A percentile compares a stretch with the other conserved stretches of the same genome.
Evolutionary conservation across 2,329 filamentous ascomycete species (phyloP).

Genomic region (Alternaria ventricosa): DNA sequence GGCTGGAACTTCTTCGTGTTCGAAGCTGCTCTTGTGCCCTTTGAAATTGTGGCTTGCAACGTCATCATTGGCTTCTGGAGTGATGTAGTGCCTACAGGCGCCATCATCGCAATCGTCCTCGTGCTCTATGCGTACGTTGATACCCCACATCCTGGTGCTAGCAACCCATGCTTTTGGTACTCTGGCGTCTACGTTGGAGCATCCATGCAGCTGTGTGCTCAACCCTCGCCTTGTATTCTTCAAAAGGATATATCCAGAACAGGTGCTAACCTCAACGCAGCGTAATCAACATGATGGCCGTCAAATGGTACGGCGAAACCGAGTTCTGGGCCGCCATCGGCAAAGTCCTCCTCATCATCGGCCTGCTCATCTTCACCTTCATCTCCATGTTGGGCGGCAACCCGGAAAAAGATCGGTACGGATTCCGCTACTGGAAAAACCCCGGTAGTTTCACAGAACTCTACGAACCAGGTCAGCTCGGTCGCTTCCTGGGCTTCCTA

Average conservation of each 20-base stretch:
- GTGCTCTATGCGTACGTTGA: conserved; percentile 63
- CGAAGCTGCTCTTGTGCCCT: conserved; percentile 70
- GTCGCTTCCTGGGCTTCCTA: conserved; percentile 77
- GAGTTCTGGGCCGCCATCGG: conserved; percentile 77
- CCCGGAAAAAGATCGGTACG: conserved; percentile 61
- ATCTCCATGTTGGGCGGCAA: conserved; percentile 85
- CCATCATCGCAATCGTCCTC: conserved; percentile 66
- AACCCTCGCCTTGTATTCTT: neutral
- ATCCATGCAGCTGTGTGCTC: neutral
- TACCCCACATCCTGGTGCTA: neutral
- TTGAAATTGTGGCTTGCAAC: conserved; percentile 64
- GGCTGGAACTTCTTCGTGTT: conserved; percentile 79
- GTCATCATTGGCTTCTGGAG: conserved; percentile 56
- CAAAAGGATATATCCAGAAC: neutral
- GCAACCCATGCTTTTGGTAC: neutral
- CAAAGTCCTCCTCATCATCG: conserved; percentile 57
- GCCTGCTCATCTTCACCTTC: conserved; percentile 67
- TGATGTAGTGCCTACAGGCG: conserved; percentile 64
- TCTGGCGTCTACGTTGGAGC: neutral
- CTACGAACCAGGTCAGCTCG: conserved; percentile 69
- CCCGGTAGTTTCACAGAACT: conserved; percentile 73
- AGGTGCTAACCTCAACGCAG: conserved; percentile 34
- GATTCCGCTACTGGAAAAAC: conserved; percentile 59
- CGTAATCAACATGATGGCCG: conserved; percentile 70
- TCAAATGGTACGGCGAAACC: conserved; percentile 57